phyloP scores from a whole-genome alignment of 805 yeast genomes.

The Saccharomyces kudriavzevii region DNA sequence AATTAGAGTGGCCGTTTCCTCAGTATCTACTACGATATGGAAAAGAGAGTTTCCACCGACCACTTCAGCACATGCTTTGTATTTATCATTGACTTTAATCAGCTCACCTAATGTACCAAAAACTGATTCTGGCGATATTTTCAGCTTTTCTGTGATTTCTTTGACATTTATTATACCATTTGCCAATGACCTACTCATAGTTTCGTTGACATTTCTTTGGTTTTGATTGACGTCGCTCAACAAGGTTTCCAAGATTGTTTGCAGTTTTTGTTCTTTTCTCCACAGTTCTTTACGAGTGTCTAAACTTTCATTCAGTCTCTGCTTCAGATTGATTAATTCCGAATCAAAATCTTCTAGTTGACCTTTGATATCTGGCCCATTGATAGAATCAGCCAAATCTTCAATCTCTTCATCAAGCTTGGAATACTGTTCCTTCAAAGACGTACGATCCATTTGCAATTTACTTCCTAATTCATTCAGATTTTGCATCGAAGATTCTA shows the following conservation, averaged over 20 bases:
- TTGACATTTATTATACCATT: slow-evolving; percentile 64
- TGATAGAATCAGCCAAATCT: slow-evolving; percentile 32
- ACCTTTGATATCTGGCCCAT: slow-evolving; percentile 29
- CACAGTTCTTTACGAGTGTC: slow-evolving; percentile 68
- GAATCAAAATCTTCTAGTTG: slow-evolving; percentile 29
- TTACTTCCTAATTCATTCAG: slow-evolving; percentile 22
- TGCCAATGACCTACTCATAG: slow-evolving; percentile 66
- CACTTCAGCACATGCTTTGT: slow-evolving; percentile 79
- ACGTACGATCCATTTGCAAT: slow-evolving; percentile 3
- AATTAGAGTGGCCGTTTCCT: slow-evolving; percentile 68
- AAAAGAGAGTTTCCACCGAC: slow-evolving; percentile 82
- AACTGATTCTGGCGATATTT: slow-evolving; percentile 47
- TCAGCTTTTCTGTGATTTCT: slow-evolving; percentile 51
- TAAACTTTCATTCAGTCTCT: slow-evolving; percentile 36
- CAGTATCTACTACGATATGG: slow-evolving; percentile 83
- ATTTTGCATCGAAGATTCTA: slow-evolving; percentile 24
- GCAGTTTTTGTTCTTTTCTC: slow-evolving; percentile 67
- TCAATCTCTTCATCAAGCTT: slow-evolving; percentile 28
- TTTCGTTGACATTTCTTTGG: slow-evolving; percentile 54
- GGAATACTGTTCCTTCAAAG: slow-evolving; percentile 8
- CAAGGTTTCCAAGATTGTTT: slow-evolving; percentile 48
- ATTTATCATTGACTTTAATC: slow-evolving; percentile 71
- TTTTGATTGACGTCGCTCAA: slow-evolving; percentile 48
- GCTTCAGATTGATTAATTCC: slow-evolving; percentile 31
- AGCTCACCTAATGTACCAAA: slow-evolving; percentile 83